A percentile compares a stretch with the other conserved stretches of the same genome.
Evolutionary conservation across 1,284 basidiomycete species (phyloP).

Genomic region (Irpex sp.): DNA sequence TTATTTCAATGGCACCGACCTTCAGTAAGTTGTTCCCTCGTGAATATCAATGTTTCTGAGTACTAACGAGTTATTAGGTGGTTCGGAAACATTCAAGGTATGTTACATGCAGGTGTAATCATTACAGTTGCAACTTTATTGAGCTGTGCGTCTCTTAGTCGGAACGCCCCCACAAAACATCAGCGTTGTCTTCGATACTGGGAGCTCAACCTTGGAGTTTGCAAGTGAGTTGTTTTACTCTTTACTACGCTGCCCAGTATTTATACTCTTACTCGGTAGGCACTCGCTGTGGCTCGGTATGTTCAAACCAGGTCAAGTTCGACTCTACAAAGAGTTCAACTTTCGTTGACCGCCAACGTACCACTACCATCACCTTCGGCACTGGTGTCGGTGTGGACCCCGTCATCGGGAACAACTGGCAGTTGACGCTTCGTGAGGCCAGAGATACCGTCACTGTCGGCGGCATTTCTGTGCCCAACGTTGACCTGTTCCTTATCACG

Average conservation of each 20-base stretch:
- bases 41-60: background rate
- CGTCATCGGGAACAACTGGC: constrained; percentile 43
- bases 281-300: constrained; percentile 41
- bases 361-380: constrained; percentile 42
- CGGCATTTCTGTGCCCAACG: constrained; percentile 33
- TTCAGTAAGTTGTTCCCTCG: constrained; percentile 37
- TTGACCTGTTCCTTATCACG: constrained; percentile 47
- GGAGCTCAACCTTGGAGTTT: constrained; percentile 46
- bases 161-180: constrained; percentile 49
- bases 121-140: background rate
- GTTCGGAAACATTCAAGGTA: constrained; percentile 42
- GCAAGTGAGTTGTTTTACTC: constrained; percentile 34
- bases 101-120: background rate
- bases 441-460: constrained; percentile 46
- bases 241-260: background rate
- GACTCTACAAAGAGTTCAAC: constrained; percentile 46
- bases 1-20: constrained; percentile 51
- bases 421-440: constrained; percentile 38
- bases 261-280: constrained; percentile 23
- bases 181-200: constrained; percentile 53
- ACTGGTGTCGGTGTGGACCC: constrained; percentile 58
- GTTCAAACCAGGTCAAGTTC: constrained; percentile 43
- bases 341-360: constrained; percentile 40
- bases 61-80: constrained; percentile 30
- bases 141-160: constrained; percentile 19